Base-by-base conservation (phyloP, 805 yeast genomes). In the Monosporozyma solicola region DNA sequence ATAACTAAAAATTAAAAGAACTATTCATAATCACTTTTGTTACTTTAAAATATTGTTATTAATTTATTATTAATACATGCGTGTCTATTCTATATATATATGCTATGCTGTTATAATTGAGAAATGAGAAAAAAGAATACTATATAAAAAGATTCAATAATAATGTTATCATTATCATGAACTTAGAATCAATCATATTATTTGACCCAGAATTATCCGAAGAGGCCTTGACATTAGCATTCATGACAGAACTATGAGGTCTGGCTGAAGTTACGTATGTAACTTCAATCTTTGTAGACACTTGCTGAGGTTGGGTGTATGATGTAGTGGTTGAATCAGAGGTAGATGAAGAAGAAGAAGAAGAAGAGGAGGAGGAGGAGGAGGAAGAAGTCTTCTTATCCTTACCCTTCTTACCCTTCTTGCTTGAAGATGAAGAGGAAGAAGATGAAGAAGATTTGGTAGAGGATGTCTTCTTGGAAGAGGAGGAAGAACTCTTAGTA, bases 401-500 rank as follows among this genome's bases (percentile, higher is more conserved):
- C 11, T 47, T 22, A n/a, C 24, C 47, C 6, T 16, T 24, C 11
- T 13, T 10, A 2, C 15, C 22, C 27, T 33, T n/a, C n/a, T 15
- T 46, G 8, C 13, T 46, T 9, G 50, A 35, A 35, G 22, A 25
- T 2, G 31, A 31, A 4, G 53, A 9, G 8, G 44, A 29, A 2
- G 53, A 41, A 3, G 50, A 24, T 16, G 43, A 33, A 9, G 53
- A 24, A 24, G 39, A 22, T 9, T 25, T 51, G 20, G 20, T 33
- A 9, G 37, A 31, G 9, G 48, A 50, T 20, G 41, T 25, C 35
- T 35, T 48, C 25, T 31, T 47, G 7, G 57, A 51, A 1, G 50
- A 43, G 1, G 55, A 52, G 13, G 54, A 41, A 5, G 54, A 25
- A 10, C 52, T 48, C 22, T 52, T 43, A 8, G 53, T 25, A 7